Base-by-base conservation (phyloP, 2,329 filamentous ascomycete species). In the Orbilia brochopaga region DNA sequence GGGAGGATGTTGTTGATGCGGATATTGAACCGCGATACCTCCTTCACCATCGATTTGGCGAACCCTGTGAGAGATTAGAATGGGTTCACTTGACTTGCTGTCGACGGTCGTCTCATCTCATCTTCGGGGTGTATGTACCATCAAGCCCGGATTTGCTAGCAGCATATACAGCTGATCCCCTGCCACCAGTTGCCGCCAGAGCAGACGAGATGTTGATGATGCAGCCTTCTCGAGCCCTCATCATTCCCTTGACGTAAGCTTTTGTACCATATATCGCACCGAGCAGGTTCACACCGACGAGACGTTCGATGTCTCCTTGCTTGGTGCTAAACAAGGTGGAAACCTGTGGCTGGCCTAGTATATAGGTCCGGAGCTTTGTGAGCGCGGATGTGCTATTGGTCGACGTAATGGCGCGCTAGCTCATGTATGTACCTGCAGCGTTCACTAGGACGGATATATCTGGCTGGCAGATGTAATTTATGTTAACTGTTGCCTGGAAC, bases 201-300 rank as follows among this genome's bases (percentile, higher is more conserved):
- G 95, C 81, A 53, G 90, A 93, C 0, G 90, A 87, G 21, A 96
- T 81, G 77, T 96, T 96, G 79, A 96, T 87, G 73, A 96, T 92
- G 77, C 86, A 90, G 6, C 83, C 78, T 59, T 70, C 74, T 67
- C 75, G 80, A 40, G 78, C 78, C 61, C 77, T 77, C 74, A 83
- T 78, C 83, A 86, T 84, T 54, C 76, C 79, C 65, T 81, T 82
- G 30, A 82, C 78, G 13, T 86, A 77, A 7, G 78, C 79, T 75
- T 83, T 84, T 76, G 87, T 90, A 1, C 85, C 86, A 57, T 83
- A 80, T 74, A 90, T 86, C 61, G 90, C 86, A 0, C 85, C 84
- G 58, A 83, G 81, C 1, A 96, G 83, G 78, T 96, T 96, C 42
- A 86, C 90, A 56, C 85, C 81, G 3, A 96, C 76, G 5, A 91